These are phyloP conservation scores for Glycine latifolia DNA, from an alignment of 306 rosid genomes.

Conservation along the genomic window DNA sequence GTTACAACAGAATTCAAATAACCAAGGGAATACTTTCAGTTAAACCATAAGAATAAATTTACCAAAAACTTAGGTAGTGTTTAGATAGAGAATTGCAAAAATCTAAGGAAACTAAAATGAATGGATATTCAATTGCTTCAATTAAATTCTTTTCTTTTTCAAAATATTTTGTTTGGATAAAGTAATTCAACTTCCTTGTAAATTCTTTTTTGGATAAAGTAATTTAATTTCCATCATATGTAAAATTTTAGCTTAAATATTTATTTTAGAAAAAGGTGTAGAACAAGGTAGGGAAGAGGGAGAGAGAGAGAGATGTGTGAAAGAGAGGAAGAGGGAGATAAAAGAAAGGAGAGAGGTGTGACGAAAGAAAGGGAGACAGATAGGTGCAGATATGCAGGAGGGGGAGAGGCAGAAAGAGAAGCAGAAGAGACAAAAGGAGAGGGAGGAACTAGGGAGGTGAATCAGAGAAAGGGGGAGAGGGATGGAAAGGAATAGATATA, in stretches of 20 bases:
- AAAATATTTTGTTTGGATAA: not conserved
- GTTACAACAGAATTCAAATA: constrained; percentile 12
- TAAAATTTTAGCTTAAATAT: too few species aligned
- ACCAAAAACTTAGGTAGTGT: not conserved
- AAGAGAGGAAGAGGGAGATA: too few species aligned
- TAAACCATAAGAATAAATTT: constrained; percentile 33
- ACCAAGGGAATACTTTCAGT: constrained; percentile 38
- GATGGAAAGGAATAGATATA: not conserved
- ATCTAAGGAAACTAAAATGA: too few species aligned
- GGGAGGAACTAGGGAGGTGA: not conserved
- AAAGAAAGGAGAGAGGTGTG: too few species aligned
- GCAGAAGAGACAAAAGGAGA: not conserved
- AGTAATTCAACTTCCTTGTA: too few species aligned
- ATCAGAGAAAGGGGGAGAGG: too few species aligned
- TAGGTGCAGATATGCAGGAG: too few species aligned
- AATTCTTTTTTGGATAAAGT: not conserved
- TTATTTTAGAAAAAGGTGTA: too few species aligned
- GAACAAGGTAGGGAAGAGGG: too few species aligned
- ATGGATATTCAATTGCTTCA: not conserved
- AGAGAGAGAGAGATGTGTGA: too few species aligned
- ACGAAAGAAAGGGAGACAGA: too few species aligned
- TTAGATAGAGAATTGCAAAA: not conserved
- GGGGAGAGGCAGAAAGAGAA: too few species aligned
- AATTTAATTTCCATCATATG: not conserved
- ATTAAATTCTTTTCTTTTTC: not conserved